Percentiles rank a stretch among this genome's conserved stretches.
phyloP scores from a whole-genome alignment of 495 filamentous ascomycete species.

The Rostrohypoxylon terebratum region DNA sequence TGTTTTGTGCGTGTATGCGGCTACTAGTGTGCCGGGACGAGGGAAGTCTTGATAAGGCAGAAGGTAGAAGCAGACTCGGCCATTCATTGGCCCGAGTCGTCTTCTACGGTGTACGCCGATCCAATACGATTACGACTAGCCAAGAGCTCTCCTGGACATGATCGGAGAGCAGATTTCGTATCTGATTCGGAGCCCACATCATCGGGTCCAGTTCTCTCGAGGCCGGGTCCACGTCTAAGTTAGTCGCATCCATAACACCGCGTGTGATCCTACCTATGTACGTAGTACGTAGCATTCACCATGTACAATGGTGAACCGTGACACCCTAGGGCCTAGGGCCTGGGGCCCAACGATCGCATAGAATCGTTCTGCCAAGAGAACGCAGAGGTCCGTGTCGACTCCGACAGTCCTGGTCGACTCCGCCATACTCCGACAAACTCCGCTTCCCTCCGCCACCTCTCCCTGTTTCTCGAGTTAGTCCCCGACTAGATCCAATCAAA shows the following conservation, averaged over 20 bases:
- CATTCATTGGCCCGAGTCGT: conserved; percentile 3
- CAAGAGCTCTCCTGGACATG: conserved; percentile 4
- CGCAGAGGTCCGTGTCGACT: conserved; percentile 16
- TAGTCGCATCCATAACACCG: conserved; percentile 22
- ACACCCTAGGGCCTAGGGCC: no score
- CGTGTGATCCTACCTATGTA: conserved; percentile 7
- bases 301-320: not conserved
- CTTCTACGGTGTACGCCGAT: no score
- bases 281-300: not conserved
- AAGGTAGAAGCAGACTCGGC: not conserved
- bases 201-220: conserved; percentile 28
- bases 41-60: not conserved
- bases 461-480: not conserved
- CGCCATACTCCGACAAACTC: conserved; percentile 14
- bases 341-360: not conserved
- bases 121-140: not conserved
- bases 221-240: conserved; percentile 7
- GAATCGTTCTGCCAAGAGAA: conserved; percentile 28
- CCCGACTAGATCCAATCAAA: conserved; percentile 20
- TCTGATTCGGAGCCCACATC: conserved; percentile 5
- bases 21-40: not conserved
- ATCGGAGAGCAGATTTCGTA: conserved; percentile 9
- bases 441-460: conserved; percentile 29
- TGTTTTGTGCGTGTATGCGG: not conserved
- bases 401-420: conserved; percentile 14